Base-by-base conservation (phyloP, 768 basidiomycete species). In the Russula lepida region DNA sequence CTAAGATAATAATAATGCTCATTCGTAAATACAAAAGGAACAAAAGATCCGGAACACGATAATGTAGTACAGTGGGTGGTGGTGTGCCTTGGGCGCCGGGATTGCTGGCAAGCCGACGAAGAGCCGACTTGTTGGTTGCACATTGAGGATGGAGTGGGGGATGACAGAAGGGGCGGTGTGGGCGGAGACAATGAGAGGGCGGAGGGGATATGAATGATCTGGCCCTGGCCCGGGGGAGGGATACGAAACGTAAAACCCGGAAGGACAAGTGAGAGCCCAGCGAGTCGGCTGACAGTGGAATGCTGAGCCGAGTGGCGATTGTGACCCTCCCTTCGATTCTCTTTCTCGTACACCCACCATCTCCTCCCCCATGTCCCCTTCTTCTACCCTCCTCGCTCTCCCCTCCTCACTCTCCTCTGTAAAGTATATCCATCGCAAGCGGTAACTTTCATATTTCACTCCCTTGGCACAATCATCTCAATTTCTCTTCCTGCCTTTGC, bases 251-350 rank as follows among this genome's bases (percentile, higher is more conserved):
- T 60, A 62, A 57, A 62, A 32, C 28, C 35, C 13, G 35, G 35
- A 37, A 37, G 35, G n/a, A n/a, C n/a, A 33, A 19, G 28, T 27
- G 55, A 46, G 60, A 56, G 39, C 55, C 54, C 60, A 54, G 37
- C 50, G 57, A 39, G 60, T 62, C 55, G 60, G 60, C 60, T 62
- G 56, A 62, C 56, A 21, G 60, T 58, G 59, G 59, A 60, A 35
- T 33, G 58, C 59, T 53, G 59, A 60, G 59, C 59, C 59, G 59
- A 60, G 60, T 56, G 61, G 56, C 61, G 61, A 58, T 62, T 62
- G 61, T 56, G 62, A 48, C 56, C 56, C 43, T 21, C 47, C 61
- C 62, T 63, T 62, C 61, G 61, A 58, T 58, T 57, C 53, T 62
- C 57, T 63, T 30, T 54, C 52, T 13, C 62, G 35, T 63, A 63